phyloP scores from a whole-genome alignment of 768 basidiomycete species.

The Amanita pallidorosea region DNA sequence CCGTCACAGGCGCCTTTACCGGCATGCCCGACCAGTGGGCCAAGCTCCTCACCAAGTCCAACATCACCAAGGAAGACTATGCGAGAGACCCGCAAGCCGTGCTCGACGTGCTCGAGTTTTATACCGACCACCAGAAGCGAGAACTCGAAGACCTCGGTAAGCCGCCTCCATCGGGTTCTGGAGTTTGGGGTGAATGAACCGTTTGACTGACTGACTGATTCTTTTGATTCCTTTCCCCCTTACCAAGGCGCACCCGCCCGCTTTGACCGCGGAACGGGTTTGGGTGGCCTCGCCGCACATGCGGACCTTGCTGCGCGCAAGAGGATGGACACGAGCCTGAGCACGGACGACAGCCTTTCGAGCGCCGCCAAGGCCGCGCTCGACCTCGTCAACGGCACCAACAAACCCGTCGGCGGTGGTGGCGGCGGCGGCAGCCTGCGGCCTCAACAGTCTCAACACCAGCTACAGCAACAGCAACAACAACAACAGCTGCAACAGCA shows the following conservation, averaged over 20 bases:
- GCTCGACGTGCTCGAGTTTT: conserved; percentile 95
- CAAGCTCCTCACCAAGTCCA: conserved; percentile 91
- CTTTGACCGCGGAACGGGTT: conserved; percentile 87
- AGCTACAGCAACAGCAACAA: too few species aligned
- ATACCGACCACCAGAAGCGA: conserved; percentile 96
- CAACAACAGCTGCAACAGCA: not conserved
- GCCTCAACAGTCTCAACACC: not conserved
- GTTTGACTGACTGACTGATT: too few species aligned
- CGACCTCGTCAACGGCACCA: conserved; percentile 4
- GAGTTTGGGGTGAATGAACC: too few species aligned
- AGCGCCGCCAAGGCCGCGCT: conserved; percentile 3
- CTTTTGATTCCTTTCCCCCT: not conserved
- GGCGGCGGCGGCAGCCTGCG: too few species aligned
- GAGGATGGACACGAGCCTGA: conserved; percentile 2
- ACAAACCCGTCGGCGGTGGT: not conserved
- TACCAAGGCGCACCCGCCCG: conserved; percentile 51
- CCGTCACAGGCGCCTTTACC: conserved; percentile 87
- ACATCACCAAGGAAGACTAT: conserved; percentile 97
- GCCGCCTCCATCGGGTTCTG: conserved; percentile 8
- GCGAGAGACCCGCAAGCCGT: conserved; percentile 96
- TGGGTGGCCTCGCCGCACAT: conserved; percentile 51
- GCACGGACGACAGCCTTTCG: conserved; percentile 1
- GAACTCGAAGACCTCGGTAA: conserved; percentile 56
- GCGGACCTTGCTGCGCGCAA: conserved; percentile 9
- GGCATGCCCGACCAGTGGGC: conserved; percentile 98